Base-by-base conservation (phyloP, 805 yeast species). In the Millerago galiae region DNA sequence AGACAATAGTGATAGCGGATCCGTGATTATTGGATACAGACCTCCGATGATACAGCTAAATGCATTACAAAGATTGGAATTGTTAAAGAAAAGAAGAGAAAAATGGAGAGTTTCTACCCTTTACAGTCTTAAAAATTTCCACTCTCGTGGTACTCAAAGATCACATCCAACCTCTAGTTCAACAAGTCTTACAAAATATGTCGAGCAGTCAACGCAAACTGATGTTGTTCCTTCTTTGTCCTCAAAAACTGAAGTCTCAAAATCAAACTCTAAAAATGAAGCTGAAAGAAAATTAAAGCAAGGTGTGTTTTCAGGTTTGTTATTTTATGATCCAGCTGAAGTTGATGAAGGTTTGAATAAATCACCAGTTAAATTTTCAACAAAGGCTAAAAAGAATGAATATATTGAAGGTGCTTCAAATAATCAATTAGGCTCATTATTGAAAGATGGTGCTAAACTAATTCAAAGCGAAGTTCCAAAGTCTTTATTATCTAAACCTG, bases 41-140 rank as follows among this genome's bases (percentile, higher is more conserved):
- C 77, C 40, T 5, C 58, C 59, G 8, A 46, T 55, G 36, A 52
- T 57, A 44, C 54, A 52, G 3, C 35, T 57, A 2, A 43, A 50
- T 21, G 60, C 61, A 6, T 37, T 48, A 2, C 59, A 57, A 35
- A 40, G 61, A 21, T 51, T 57, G n/a, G 53, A 46, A 18, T 43
- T 57, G 18, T 34, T 53, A 26, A 53, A 50, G 28, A 34, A 9
- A 26, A 55, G 54, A 50, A 53, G 51, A 38, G 59, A 53, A 35
- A 48, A 36, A 35, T 57, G 61, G 61, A 54, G 60, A 43, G 50
- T 49, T 35, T 51, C 60, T 7, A 42, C 46, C 5, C 34, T 55
- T 1, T 57, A 57, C 40, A 49, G 48, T 16, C 34, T 50, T 2
- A 54, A 45, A 41, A 51, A 44, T 46, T 37, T 17, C 27, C 47